Evolutionary conservation across 2,329 filamentous ascomycete genomes (phyloP), one percentile per base, ranked within the genome.

Genomic region (Aspergillus fumigatiaffinis): DNA sequence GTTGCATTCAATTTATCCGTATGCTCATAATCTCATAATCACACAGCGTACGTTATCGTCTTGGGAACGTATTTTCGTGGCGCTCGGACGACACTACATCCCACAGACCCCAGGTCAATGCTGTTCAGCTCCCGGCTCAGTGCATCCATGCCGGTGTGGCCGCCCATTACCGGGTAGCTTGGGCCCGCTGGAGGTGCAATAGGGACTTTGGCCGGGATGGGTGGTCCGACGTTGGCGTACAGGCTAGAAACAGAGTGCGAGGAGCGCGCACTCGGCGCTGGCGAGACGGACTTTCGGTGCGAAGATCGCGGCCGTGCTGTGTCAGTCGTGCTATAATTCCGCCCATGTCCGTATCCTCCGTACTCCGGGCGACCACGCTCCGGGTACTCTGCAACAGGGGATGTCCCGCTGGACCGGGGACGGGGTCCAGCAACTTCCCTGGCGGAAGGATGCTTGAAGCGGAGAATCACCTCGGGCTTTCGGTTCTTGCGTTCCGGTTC

Each of bases 401-500:
- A 14, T 59, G 57, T 21, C 57, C 54, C 28, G 54, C 54, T 10
- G 52, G 58, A 12, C 48, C 50, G 50, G 29, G 64, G 7, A 71
- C 66, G 35, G 61, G 56, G 20, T 23, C 14, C 26, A 29, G n/a
- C 59, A 35, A 21, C 72, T 66, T 23, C 72, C 70, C 51, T 59
- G 60, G 62, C 59, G 38, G 74, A 67, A 3, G 70, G 67, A 54
- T 77, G 72, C 28, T 77, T 77, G 61, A 80, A 80, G 10, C 77
- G 76, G 50, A 80, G 73, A 17, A 79, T 76, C 26, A 80, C 75
- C 50, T 79, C 78, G 23, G 78, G 74, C 70, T 82, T 74, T 52
- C 72, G 73, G 50, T 68, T 74, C 63, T 87, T 87, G 42, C 79
- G 79, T 61, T 86, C 84, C 2, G 85, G 85, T 65, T 88, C 85